Conservation (phyloP, 2,329 filamentous ascomycete species). For the Lizonia empirigonia region DNA sequence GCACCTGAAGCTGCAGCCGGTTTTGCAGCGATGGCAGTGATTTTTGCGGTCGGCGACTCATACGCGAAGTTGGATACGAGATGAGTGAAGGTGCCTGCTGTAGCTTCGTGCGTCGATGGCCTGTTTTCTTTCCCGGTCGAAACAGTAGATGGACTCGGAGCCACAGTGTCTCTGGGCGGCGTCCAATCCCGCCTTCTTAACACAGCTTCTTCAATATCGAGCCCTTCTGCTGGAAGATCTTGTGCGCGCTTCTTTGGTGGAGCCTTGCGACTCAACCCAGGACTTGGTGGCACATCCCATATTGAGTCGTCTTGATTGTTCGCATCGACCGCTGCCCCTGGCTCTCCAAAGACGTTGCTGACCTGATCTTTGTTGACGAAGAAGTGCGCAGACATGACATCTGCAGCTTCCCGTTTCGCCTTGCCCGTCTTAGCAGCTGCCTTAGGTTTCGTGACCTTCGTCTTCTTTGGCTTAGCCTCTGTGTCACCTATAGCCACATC, state of each 20-base stretch:
- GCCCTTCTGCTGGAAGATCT: constrained; percentile 11
- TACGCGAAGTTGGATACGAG: constrained; percentile 41
- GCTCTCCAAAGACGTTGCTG: not conserved
- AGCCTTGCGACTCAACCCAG: constrained; percentile 17
- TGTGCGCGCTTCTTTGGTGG: constrained; percentile 17
- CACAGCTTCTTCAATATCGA: constrained; percentile 40
- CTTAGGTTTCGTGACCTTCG: constrained; percentile 34
- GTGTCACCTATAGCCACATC: constrained; percentile 17
- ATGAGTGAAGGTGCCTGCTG: constrained; percentile 27
- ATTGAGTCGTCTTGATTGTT: constrained; percentile 21
- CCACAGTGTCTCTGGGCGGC: constrained; percentile 38
- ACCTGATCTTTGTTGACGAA: constrained; percentile 7
- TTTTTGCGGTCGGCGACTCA: constrained; percentile 21
- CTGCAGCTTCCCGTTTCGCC: constrained; percentile 20
- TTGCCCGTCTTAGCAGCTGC: constrained; percentile 22
- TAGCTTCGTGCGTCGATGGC: constrained; percentile 2
- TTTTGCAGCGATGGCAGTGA: not conserved
- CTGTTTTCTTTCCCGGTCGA: constrained; percentile 36
- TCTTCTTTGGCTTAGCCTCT: constrained; percentile 31
- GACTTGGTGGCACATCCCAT: constrained; percentile 36
- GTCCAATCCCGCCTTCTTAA: constrained; percentile 46
- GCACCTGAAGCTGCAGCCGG: constrained; percentile 13
- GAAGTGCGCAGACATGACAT: constrained; percentile 33
- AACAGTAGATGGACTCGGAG: constrained; percentile 19
- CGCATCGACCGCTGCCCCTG: not conserved